Percentiles rank a stretch among this genome's conserved stretches.
Conservation (phyloP, 495 filamentous ascomycete species). For the Podospora appendiculata region DNA sequence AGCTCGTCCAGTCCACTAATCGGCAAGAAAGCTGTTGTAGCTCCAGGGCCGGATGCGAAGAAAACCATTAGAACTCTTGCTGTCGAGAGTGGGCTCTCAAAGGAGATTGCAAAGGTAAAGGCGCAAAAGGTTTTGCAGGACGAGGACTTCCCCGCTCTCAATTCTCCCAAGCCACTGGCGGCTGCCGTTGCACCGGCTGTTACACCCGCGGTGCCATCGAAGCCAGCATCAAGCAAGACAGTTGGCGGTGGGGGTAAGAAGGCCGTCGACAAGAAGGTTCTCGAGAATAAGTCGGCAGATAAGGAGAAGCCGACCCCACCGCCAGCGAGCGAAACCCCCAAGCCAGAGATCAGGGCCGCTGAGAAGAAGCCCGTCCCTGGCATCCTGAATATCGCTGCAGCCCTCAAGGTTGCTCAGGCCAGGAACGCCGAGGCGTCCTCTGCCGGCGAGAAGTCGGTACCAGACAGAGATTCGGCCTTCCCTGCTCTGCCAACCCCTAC, state of each 20-base stretch:
- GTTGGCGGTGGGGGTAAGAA: slow-evolving; percentile 8
- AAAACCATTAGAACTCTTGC: slow-evolving; percentile 39
- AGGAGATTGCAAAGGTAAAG: slow-evolving; percentile 39
- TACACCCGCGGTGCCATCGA: slow-evolving; percentile 7
- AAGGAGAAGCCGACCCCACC: slow-evolving; percentile 15
- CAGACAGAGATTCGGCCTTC: slow-evolving; percentile 33
- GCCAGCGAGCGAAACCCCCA: slow-evolving; percentile 28
- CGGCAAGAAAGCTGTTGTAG: slow-evolving; percentile 15
- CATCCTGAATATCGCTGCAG: slow-evolving; percentile 56
- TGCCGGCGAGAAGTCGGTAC: slow-evolving; percentile 21
- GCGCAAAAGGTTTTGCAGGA: slow-evolving; percentile 38
- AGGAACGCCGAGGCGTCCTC: slow-evolving; percentile 18
- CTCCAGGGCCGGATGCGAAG: slow-evolving; percentile 30
- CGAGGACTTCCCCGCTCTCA: slow-evolving; percentile 54
- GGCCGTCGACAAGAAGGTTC: slow-evolving; percentile 8
- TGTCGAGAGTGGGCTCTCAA: slow-evolving; percentile 36
- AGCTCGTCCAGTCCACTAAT: slow-evolving; percentile 7
- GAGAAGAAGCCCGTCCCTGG: slow-evolving; percentile 52
- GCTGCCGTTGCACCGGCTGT: slow-evolving; percentile 9
- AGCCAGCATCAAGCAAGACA: slow-evolving; percentile 18
- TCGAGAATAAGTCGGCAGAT: slow-evolving; percentile 5
- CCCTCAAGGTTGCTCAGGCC: slow-evolving; percentile 30
- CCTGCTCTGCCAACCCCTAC: slow-evolving; percentile 46
- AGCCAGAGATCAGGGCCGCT: slow-evolving; percentile 5
- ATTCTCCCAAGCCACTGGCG: slow-evolving; percentile 19